Evolutionary conservation across 2,329 filamentous ascomycete genomes (phyloP).

Genomic region (Stagonosporopsis cucurbitacearum): DNA sequence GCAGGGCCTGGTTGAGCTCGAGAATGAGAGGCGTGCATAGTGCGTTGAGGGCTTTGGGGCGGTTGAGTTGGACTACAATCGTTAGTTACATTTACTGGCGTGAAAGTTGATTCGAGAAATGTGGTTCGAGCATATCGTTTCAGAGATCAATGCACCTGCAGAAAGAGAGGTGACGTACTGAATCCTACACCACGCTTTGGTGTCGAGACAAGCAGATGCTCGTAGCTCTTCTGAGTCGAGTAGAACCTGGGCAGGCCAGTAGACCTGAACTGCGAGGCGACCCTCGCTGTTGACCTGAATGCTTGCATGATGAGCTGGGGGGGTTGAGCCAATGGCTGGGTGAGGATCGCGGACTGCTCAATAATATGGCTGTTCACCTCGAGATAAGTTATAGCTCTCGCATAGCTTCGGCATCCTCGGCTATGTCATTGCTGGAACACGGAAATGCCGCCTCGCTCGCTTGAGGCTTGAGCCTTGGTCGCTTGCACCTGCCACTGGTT

Average conservation of each 20-base stretch:
- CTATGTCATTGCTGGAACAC: slow-evolving; percentile 11
- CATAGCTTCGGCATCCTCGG: slow-evolving; percentile 19
- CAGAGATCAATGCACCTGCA: background rate
- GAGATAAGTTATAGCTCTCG: slow-evolving; percentile 7
- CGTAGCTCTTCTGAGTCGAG: slow-evolving; percentile 64
- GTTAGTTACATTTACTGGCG: slow-evolving; percentile 16
- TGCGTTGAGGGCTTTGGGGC: slow-evolving; percentile 94
- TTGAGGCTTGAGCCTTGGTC: no score
- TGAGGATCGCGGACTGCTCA: background rate
- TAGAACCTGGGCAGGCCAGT: slow-evolving; percentile 64
- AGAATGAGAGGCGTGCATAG: slow-evolving; percentile 87
- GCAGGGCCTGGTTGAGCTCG: slow-evolving; percentile 67
- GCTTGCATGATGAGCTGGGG: slow-evolving; percentile 50
- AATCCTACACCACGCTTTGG: slow-evolving; percentile 90
- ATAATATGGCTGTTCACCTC: background rate
- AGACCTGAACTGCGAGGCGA: slow-evolving; percentile 64
- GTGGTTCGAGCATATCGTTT: background rate
- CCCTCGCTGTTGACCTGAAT: slow-evolving; percentile 65
- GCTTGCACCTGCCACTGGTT: slow-evolving; percentile 12
- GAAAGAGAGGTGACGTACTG: slow-evolving; percentile 60
- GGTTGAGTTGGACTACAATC: slow-evolving; percentile 81
- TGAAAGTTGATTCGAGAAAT: background rate
- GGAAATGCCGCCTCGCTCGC: background rate
- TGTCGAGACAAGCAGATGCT: slow-evolving; percentile 80
- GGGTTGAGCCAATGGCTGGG: background rate